Conservation (phyloP, 2,329 filamentous ascomycete genomes). For the Colletotrichum acutatum region DNA sequence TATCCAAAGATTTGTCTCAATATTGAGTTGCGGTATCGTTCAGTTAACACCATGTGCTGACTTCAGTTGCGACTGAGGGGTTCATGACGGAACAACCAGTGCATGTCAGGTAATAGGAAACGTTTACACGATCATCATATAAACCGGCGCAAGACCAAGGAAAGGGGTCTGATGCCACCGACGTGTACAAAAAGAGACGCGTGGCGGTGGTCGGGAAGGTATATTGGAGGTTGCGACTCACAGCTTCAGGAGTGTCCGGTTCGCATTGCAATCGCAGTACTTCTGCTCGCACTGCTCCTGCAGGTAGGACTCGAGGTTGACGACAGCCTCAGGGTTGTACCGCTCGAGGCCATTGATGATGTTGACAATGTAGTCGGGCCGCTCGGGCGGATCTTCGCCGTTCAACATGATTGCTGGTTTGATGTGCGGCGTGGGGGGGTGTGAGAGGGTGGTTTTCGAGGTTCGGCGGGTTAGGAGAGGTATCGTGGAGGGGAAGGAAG, state of each 20-base stretch:
- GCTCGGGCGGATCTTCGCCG: slow-evolving; percentile 88
- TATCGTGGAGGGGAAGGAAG: slow-evolving; percentile 51
- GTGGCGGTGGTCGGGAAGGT: not conserved
- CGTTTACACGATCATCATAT: slow-evolving; percentile 86
- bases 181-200: not conserved
- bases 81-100: slow-evolving; percentile 66
- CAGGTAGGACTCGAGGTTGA: slow-evolving; percentile 93
- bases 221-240: slow-evolving; percentile 65
- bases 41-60: slow-evolving; percentile 70
- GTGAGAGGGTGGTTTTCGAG: slow-evolving; percentile 38
- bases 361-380: slow-evolving; percentile 89
- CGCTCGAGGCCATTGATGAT: slow-evolving; percentile 98
- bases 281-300: slow-evolving; percentile 93
- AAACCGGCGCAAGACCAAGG: slow-evolving; percentile 36
- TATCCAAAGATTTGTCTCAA: slow-evolving; percentile 43
- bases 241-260: slow-evolving; percentile 96
- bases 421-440: slow-evolving; percentile 18
- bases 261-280: slow-evolving; percentile 96
- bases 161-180: slow-evolving; percentile 15
- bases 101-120: slow-evolving; percentile 97
- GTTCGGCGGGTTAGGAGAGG: slow-evolving; percentile 43
- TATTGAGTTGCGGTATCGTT: slow-evolving; percentile 63
- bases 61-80: slow-evolving; percentile 70
- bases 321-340: slow-evolving; percentile 98
- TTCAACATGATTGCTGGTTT: slow-evolving; percentile 61